Conservation (phyloP, 2,329 filamentous ascomycete genomes). For the Aureobasidium uvarum region DNA sequence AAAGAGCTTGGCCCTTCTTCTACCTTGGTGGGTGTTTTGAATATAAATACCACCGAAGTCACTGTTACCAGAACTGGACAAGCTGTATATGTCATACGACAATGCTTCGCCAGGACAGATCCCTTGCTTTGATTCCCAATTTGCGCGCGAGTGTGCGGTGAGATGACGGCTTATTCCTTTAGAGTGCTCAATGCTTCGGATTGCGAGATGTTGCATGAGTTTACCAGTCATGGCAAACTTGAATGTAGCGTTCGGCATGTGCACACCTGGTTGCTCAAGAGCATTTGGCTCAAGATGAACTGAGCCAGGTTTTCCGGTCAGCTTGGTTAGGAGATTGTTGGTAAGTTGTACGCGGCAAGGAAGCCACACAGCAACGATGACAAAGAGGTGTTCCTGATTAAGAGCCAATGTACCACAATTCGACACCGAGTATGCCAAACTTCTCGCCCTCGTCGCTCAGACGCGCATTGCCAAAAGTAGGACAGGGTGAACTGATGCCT, state of each 20-base stretch:
- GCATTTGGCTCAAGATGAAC: background rate
- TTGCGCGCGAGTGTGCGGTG: too few relatives aligned
- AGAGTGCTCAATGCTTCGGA: background rate
- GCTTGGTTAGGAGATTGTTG: background rate
- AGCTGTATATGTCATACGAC: background rate
- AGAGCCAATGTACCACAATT: slow-evolving; percentile 86
- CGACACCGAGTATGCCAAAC: slow-evolving; percentile 86
- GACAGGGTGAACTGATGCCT: slow-evolving; percentile 78
- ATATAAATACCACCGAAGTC: background rate
- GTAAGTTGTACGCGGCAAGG: background rate
- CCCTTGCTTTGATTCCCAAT: background rate
- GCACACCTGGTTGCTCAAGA: background rate
- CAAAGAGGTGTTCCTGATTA: slow-evolving; percentile 27
- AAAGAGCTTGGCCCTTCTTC: too few relatives aligned
- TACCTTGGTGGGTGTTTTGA: background rate
- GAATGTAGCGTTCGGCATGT: background rate
- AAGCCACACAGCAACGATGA: background rate
- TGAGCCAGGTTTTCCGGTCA: background rate
- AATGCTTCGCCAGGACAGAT: background rate
- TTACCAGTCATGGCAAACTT: background rate
- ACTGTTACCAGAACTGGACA: background rate
- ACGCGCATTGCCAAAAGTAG: slow-evolving; percentile 93
- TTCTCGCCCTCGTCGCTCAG: slow-evolving; percentile 90
- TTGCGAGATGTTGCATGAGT: background rate
- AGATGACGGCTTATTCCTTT: background rate